Evolutionary conservation across 768 basidiomycete genomes (phyloP).

Genomic region (Galerina marginata): DNA sequence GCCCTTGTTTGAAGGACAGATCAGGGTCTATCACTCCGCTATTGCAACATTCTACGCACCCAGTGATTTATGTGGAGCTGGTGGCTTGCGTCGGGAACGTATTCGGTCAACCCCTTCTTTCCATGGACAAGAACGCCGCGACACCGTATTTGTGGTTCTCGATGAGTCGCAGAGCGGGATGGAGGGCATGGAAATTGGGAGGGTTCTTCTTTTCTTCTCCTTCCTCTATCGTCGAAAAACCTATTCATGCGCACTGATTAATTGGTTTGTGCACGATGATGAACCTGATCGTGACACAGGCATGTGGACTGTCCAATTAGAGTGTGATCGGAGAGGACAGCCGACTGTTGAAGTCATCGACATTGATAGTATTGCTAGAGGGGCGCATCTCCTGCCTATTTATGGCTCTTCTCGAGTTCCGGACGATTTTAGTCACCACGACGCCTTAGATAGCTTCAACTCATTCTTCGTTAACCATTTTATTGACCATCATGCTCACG

Average conservation of each 20-base stretch:
- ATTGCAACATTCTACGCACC: conserved; percentile 30
- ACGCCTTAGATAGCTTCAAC: conserved; percentile 25
- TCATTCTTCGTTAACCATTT: conserved; percentile 35
- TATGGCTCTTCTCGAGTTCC: conserved; percentile 20
- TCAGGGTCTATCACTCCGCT: conserved; percentile 31
- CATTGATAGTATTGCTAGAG: conserved; percentile 32
- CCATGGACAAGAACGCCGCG: conserved; percentile 22
- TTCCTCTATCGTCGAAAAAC: conserved; percentile 15
- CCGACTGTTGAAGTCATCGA: conserved; percentile 12
- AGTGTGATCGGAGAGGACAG: conserved; percentile 1
- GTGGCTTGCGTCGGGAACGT: conserved; percentile 32
- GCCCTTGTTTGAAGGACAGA: conserved; percentile 20
- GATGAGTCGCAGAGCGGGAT: conserved; percentile 20
- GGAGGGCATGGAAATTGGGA: conserved; percentile 30
- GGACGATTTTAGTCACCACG: conserved; percentile 7
- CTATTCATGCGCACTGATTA: conserved; percentile 36
- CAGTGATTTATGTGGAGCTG: conserved; percentile 30
- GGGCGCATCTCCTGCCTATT: conserved; percentile 33
- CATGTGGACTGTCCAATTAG: conserved; percentile 28
- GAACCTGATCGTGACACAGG: conserved; percentile 33
- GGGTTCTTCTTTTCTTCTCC: conserved; percentile 34
- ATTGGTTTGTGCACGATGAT: conserved; percentile 32
- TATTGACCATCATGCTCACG: conserved; percentile 32
- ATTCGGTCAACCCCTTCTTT: conserved; percentile 32
- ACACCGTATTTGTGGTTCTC: conserved; percentile 30